Conservation (phyloP, 2,329 filamentous ascomycete genomes). For the Aspergillaceae sp. region DNA sequence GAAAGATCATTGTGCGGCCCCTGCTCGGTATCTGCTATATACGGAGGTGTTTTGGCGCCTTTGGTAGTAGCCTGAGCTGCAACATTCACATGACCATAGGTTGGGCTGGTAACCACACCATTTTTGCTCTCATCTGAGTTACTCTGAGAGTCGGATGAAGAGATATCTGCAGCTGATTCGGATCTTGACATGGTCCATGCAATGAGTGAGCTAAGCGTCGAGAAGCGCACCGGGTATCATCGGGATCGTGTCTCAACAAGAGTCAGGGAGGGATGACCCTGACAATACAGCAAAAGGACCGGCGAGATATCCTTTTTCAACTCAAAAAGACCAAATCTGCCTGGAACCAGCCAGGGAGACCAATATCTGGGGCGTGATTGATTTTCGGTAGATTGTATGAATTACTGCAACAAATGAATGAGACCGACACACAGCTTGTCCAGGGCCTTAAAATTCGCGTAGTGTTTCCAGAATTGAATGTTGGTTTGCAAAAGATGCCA, state of each 20-base stretch:
- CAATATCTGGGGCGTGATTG: too few relatives aligned
- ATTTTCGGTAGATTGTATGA: too few relatives aligned
- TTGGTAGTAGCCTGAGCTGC: slow-evolving; percentile 1
- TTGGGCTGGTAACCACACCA: slow-evolving; percentile 4
- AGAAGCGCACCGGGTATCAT: background rate
- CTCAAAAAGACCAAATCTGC: background rate
- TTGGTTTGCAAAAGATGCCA: background rate
- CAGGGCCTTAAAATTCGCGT: background rate
- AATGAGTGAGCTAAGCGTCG: background rate
- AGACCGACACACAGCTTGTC: background rate
- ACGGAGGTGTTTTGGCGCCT: slow-evolving; percentile 2
- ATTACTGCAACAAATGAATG: background rate
- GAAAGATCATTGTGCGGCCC: slow-evolving; percentile 3
- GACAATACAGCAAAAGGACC: background rate
- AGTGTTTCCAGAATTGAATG: too few relatives aligned
- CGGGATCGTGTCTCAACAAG: slow-evolving; percentile 1
- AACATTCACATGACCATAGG: background rate
- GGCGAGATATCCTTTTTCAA: background rate
- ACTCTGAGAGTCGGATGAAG: slow-evolving; percentile 28
- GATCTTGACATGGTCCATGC: slow-evolving; percentile 32
- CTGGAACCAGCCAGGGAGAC: background rate
- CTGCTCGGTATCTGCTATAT: slow-evolving; percentile 2
- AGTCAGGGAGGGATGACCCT: background rate
- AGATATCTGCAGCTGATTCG: slow-evolving; percentile 29
- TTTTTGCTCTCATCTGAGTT: slow-evolving; percentile 18